Evolutionary conservation across 2,329 filamentous ascomycete species (phyloP), one percentile per base, ranked within the genome.

Genomic region (Epichloe sibirici): DNA sequence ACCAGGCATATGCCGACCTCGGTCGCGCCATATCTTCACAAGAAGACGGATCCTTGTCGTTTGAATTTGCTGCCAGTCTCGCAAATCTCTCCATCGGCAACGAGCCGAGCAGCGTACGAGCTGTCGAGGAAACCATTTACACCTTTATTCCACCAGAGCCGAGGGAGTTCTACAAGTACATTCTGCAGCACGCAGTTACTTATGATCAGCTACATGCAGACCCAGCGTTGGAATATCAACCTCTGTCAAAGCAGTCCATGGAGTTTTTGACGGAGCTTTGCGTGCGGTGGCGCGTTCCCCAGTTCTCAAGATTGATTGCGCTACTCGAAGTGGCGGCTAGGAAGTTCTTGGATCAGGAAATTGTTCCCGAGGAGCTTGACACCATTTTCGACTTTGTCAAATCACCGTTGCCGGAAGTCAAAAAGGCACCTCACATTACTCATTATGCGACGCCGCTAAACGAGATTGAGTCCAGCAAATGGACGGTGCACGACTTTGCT

Each of bases 141-240:
- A 93, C 86, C 1, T 98, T 91, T 65, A 94, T 95, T 54, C 93
- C 93, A 35, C 75, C 85, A 37, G 88, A 96, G 58, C 80, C 91
- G 34, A 81, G 90, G 60, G 78, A 82, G 8, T 90, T 86, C 64
- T 95, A 95, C 70, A 86, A 88, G 63, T 83, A 85, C 52, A 85
- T 96, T 55, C 71, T 95, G 50, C 82, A 85, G 59, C 84, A 90
- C 65, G 85, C 88, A 35, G 75, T 95, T 67, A 74, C 76, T 3
- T 81, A 79, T 65, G 81, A 84, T 60, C 75, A 78, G 54, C 69
- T 81, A 52, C 78, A 82, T 62, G 72, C 73, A 35, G 73, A 78
- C 52, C 71, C 73, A 51, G 66, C 72, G 17, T 71, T 74, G 47
- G 71, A 75, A 42, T 69, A 73, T 53, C 69, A 71, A 25, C 76